Percentiles rank a stretch among this genome's conserved stretches.
Conservation (phyloP, 2,329 filamentous ascomycete genomes). For the Trichoderma asperellum region DNA sequence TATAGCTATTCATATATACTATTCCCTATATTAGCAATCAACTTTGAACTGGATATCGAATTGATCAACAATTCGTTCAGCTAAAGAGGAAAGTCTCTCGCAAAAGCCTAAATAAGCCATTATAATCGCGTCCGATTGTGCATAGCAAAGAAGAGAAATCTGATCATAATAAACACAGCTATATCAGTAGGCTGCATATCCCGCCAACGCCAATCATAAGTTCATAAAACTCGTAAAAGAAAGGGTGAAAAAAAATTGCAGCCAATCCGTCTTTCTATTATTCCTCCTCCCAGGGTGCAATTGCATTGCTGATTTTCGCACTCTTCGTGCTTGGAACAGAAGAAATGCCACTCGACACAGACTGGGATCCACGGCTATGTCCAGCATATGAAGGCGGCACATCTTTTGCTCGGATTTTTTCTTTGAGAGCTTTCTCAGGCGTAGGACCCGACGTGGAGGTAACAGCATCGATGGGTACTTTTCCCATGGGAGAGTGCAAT, state of each 20-base stretch:
- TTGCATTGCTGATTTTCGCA: conserved; percentile 37
- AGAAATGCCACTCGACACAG: conserved; percentile 44
- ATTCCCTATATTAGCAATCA: conserved; percentile 7
- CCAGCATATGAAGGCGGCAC: conserved; percentile 37
- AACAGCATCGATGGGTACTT: conserved; percentile 51
- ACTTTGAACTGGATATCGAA: neutral
- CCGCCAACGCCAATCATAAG: conserved; percentile 21
- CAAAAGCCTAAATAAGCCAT: conserved; percentile 1
- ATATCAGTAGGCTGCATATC: neutral
- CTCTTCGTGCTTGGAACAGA: conserved; percentile 40
- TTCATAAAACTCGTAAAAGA: conserved; percentile 10
- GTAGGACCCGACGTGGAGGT: conserved; percentile 52
- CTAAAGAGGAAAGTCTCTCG: neutral
- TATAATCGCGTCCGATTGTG: neutral
- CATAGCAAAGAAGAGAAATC: neutral
- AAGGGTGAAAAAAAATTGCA: no score
- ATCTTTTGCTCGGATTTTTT: conserved; percentile 42
- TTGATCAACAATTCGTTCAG: neutral
- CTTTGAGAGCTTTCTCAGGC: conserved; percentile 50
- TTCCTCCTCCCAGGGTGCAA: conserved; percentile 42
- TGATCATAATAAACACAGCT: neutral
- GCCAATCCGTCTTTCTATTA: conserved; percentile 23
- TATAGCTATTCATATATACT: neutral
- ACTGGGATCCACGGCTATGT: conserved; percentile 37
- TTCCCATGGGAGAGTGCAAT: conserved; percentile 51